Conservation (phyloP, 2,329 filamentous ascomycete species). For the Fusarium concolor region DNA sequence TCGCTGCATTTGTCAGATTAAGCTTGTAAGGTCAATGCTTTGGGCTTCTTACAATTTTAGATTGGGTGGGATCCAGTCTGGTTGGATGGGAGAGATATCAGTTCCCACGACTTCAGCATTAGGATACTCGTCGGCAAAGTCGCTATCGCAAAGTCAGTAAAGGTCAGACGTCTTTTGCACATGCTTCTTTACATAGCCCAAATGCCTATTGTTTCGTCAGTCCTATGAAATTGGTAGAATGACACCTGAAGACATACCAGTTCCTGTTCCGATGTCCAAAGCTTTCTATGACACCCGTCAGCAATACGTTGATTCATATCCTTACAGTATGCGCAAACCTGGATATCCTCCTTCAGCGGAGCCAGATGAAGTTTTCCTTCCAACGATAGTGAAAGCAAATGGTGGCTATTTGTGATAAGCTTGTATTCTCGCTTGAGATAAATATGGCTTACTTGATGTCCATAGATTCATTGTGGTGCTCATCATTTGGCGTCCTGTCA, state of each 20-base stretch:
- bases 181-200: conserved; percentile 57
- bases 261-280: conserved; percentile 67
- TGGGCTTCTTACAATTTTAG: conserved; percentile 54
- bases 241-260: conserved; percentile 51
- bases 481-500: conserved; percentile 34
- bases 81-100: conserved; percentile 69
- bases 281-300: conserved; percentile 20
- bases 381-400: conserved; percentile 25
- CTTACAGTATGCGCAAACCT: conserved; percentile 17
- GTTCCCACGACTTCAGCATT: conserved; percentile 61
- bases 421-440: fast-evolving
- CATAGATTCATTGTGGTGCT: conserved; percentile 40
- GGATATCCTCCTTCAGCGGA: conserved; percentile 40
- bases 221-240: fast-evolving
- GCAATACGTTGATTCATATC: neutral
- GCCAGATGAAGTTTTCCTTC: conserved; percentile 24
- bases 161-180: fast-evolving
- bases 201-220: conserved; percentile 39
- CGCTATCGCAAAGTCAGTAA: conserved; percentile 52
- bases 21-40: fast-evolving
- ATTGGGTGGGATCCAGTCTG: conserved; percentile 58
- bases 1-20: neutral
- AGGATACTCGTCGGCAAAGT: conserved; percentile 59
- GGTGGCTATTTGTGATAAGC: conserved; percentile 19
- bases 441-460: conserved; percentile 28